phyloP scores from a whole-genome alignment of 805 yeast species.

The Lachancea meyersii region DNA sequence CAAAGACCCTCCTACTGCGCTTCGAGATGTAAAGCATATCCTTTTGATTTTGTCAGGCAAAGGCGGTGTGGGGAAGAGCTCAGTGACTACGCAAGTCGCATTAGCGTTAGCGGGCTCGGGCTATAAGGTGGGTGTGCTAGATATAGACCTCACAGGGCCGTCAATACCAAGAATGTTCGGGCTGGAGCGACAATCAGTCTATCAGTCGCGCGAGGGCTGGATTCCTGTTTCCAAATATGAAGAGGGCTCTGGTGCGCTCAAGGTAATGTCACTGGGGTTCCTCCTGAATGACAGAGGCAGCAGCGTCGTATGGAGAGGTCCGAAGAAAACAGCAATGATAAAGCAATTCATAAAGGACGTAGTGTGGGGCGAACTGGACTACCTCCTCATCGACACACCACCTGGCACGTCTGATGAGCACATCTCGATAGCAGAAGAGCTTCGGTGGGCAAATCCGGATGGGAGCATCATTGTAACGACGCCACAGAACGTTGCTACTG shows the following conservation, averaged over 20 bases:
- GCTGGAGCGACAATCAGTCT: slow-evolving; percentile 69
- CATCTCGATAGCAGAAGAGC: slow-evolving; percentile 90
- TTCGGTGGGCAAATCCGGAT: slow-evolving; percentile 63
- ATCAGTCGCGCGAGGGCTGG: slow-evolving; percentile 84
- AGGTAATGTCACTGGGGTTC: slow-evolving; percentile 85
- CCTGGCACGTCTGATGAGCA: slow-evolving; percentile 99
- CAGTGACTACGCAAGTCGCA: slow-evolving; percentile 91
- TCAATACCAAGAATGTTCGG: slow-evolving; percentile 96
- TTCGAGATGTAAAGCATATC: slow-evolving; percentile 62
- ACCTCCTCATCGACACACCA: slow-evolving; percentile 88
- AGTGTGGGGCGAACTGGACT: slow-evolving; percentile 75
- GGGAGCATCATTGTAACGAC: slow-evolving; percentile 96
- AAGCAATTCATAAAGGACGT: slow-evolving; percentile 89
- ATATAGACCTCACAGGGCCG: slow-evolving; percentile 94
- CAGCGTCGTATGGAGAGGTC: slow-evolving; percentile 97
- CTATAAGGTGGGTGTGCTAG: slow-evolving; percentile 84
- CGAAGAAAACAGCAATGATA: slow-evolving; percentile 96
- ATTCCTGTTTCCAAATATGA: slow-evolving; percentile 59
- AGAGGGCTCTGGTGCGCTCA: slow-evolving; percentile 39
- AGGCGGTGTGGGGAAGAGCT: slow-evolving; percentile 97
- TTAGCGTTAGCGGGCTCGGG: slow-evolving; percentile 68
- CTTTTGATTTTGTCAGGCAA: slow-evolving; percentile 83
- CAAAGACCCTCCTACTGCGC: slow-evolving; percentile 28
- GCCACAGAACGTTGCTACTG: slow-evolving; percentile 88
- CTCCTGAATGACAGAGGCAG: slow-evolving; percentile 76